Conservation (phyloP, 1,139 yeast species). For the Yarrowia galli region DNA sequence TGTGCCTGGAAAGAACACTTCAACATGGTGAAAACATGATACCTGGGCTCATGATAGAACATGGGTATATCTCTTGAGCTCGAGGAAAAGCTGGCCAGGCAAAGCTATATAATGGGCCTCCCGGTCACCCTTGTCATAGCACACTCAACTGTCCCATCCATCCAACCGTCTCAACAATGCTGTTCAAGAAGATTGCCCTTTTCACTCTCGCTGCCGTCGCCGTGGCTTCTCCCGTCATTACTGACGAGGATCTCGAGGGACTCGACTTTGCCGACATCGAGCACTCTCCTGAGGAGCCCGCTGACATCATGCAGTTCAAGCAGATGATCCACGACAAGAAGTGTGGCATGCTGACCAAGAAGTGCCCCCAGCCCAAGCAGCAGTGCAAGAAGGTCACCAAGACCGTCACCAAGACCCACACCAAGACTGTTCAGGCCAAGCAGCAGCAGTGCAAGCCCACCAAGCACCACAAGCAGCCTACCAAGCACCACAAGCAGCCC, state of each 20-base stretch:
- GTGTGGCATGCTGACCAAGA: conserved; percentile 21
- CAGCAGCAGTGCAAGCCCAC: conserved; percentile 37
- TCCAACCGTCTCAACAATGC: conserved; percentile 2
- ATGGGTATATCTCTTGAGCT: neutral
- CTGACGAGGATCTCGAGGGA: conserved; percentile 28
- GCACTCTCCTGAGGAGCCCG: conserved; percentile 20
- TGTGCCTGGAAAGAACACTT: conserved; percentile 5
- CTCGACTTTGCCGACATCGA: conserved; percentile 33
- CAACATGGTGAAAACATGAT: neutral
- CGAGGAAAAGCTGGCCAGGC: neutral
- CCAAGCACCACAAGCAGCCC: conserved; percentile 6
- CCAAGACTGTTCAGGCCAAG: conserved; percentile 31
- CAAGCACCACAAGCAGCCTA: conserved; percentile 1
- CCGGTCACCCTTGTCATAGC: neutral
- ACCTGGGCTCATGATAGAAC: neutral
- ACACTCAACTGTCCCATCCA: conserved; percentile 3
- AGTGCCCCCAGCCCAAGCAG: conserved; percentile 35
- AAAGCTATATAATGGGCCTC: conserved; percentile 10
- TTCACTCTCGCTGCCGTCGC: conserved; percentile 23
- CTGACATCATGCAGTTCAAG: conserved; percentile 32
- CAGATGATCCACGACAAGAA: conserved; percentile 36
- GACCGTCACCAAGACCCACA: conserved; percentile 30
- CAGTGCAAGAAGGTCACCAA: conserved; percentile 26
- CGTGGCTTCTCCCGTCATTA: conserved; percentile 29
- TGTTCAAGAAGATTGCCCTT: conserved; percentile 28